These are phyloP conservation scores for Lodderomyces parapsilosis DNA, from an alignment of 1,139 yeast species.

Conservation along the genomic window DNA sequence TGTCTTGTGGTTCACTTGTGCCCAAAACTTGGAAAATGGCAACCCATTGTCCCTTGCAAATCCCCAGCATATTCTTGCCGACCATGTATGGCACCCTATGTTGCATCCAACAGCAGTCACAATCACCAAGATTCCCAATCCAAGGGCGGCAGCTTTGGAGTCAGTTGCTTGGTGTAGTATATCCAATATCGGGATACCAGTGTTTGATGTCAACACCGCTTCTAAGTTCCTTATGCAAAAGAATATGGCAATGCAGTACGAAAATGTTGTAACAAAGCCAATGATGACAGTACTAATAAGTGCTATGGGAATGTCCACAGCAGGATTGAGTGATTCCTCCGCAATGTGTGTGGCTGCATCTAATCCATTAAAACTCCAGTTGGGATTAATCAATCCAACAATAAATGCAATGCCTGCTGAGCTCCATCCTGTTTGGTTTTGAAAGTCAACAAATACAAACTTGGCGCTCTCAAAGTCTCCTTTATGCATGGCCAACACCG, in stretches of 20 bases:
- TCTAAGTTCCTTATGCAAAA: constrained; percentile 55
- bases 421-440: constrained; percentile 67
- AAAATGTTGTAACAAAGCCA: constrained; percentile 61
- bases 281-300: constrained; percentile 65
- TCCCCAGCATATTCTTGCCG: constrained; percentile 74
- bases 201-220: constrained; percentile 41
- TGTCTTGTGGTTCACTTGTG: constrained; percentile 27
- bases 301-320: constrained; percentile 60
- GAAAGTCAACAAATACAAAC: constrained; percentile 61
- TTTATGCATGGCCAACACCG: constrained; percentile 50
- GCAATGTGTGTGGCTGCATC: constrained; percentile 74
- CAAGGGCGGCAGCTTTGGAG: constrained; percentile 56
- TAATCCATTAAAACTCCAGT: constrained; percentile 68
- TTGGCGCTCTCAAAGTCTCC: constrained; percentile 56
- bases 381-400: constrained; percentile 70
- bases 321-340: constrained; percentile 61
- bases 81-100: constrained; percentile 74
- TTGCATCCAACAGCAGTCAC: constrained; percentile 70
- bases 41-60: constrained; percentile 64
- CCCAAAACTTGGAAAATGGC: constrained; percentile 37
- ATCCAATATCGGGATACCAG: constrained; percentile 64
- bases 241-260: constrained; percentile 61
- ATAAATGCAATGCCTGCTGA: constrained; percentile 59
- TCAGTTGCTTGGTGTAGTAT: constrained; percentile 58
- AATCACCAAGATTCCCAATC: constrained; percentile 56